Evolutionary conservation across 495 filamentous ascomycete species (phyloP), one percentile per base, ranked within the genome.

Genomic region (Schizothecium vesticola): DNA sequence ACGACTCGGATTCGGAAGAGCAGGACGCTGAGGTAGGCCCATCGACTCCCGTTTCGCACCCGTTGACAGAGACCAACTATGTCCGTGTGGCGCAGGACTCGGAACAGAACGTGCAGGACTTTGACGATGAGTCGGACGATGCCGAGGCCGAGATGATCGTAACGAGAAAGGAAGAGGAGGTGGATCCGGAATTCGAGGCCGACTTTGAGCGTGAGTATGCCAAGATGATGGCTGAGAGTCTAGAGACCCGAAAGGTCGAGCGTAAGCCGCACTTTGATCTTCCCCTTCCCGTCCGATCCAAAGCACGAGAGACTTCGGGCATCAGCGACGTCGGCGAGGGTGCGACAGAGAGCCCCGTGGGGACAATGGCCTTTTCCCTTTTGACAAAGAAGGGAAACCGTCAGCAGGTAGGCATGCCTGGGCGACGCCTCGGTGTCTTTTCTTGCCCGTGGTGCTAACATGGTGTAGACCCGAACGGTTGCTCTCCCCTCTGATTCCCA

Each of bases 191-290:
- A 79, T 91, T 88, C 57, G 95, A 98, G 70, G 95, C 94, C 7
- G 96, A 99, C 51, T 99, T 99, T 73, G 96, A 98, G 73, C 92
- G 95, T 72, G 95, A 98, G 80, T 93, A 96, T 77, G 94, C 96
- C 21, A 98, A 97, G 79, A 91, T 99, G 89, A 97, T 98, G 96
- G 85, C 93, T 69, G 95, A 99, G 74, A 97, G 94, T 81, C 80
- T 96, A 76, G 96, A 98, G 51, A 92, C 93, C 9, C 86, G 96
- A 64, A 95, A 94, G 72, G 95, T 96, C 71, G 94, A 99, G 72
- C 92, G 95, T 58, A 97, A 96, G 78, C 88, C 89, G 33, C 81
- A 96, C 57, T 97, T 99, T 74, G 95, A 99, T 74, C 91, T 98
- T 31, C 93, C 96, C 1, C 76, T 99, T 22, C 95, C 95, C 1